Conservation (phyloP, 1,139 yeast species). For the Williopsis jadinii region DNA sequence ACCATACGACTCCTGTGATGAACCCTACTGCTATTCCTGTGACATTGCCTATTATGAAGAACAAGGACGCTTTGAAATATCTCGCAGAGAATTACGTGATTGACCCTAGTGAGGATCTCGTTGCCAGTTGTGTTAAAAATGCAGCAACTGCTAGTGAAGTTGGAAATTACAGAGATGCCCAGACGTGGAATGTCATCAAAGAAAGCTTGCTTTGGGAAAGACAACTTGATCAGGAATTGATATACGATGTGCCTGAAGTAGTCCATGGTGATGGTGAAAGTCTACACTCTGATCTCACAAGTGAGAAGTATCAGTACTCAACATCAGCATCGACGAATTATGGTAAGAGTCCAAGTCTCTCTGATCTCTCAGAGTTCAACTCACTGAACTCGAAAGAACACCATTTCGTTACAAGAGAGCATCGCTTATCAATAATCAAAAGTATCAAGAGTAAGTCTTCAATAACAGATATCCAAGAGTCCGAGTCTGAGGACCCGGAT, state of each 20-base stretch:
- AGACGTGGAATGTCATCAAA: slow-evolving; percentile 63
- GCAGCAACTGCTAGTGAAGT: slow-evolving; percentile 52
- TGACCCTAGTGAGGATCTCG: slow-evolving; percentile 9
- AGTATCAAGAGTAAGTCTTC: slow-evolving; percentile 1
- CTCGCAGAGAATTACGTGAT: slow-evolving; percentile 26
- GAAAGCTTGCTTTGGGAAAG: slow-evolving; percentile 45
- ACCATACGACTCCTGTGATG: slow-evolving; percentile 9
- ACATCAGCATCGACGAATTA: slow-evolving; percentile 21
- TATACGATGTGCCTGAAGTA: background rate
- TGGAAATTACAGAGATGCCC: slow-evolving; percentile 49
- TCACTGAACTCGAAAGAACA: slow-evolving; percentile 12
- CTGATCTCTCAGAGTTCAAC: slow-evolving; percentile 21
- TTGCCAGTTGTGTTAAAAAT: slow-evolving; percentile 35
- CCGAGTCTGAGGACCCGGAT: slow-evolving; percentile 18
- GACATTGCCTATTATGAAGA: slow-evolving; percentile 24
- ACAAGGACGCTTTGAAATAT: slow-evolving; percentile 20
- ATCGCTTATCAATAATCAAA: slow-evolving; percentile 2
- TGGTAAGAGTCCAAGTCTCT: slow-evolving; percentile 19
- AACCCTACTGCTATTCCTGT: slow-evolving; percentile 22
- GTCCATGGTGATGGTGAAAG: slow-evolving; percentile 5
- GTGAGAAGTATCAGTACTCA: slow-evolving; percentile 18
- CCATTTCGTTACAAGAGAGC: slow-evolving; percentile 1
- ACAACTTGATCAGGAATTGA: slow-evolving; percentile 3
- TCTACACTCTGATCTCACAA: slow-evolving; percentile 7
- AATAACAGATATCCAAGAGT: slow-evolving; percentile 15